phyloP scores from a whole-genome alignment of 1,139 yeast genomes.

The Hanseniaspora uvarum region DNA sequence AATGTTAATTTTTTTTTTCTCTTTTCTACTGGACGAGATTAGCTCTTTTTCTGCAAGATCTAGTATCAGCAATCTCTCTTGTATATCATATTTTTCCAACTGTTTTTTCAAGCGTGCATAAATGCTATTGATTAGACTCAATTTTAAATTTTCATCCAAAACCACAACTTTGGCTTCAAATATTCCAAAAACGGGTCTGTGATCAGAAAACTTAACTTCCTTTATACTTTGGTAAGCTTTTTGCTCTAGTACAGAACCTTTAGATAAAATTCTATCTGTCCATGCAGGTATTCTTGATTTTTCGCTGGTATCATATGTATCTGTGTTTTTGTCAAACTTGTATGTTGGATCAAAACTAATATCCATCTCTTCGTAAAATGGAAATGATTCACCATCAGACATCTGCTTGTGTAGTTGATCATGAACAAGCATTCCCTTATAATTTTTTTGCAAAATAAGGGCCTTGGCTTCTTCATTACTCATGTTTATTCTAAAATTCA shows the following conservation, averaged over 20 bases:
- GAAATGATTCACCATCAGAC: conserved; percentile 76
- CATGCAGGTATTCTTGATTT: conserved; percentile 91
- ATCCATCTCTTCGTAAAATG: conserved; percentile 71
- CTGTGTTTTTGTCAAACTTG: conserved; percentile 84
- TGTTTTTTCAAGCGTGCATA: conserved; percentile 35
- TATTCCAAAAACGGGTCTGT: conserved; percentile 79
- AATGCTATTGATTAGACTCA: conserved; percentile 47
- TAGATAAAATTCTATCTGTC: conserved; percentile 73
- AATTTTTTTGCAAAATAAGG: conserved; percentile 41
- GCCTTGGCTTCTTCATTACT: conserved; percentile 66
- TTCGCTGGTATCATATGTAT: conserved; percentile 75
- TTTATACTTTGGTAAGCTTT: conserved; percentile 53
- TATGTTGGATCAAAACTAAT: conserved; percentile 81
- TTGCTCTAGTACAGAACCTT: conserved; percentile 54
- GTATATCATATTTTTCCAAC: conserved; percentile 24
- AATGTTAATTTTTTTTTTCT: conserved; percentile 19
- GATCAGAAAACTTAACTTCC: conserved; percentile 70
- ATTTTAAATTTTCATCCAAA: conserved; percentile 55
- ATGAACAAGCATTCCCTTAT: conserved; percentile 44
- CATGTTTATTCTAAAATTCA: conserved; percentile 72
- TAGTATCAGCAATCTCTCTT: conserved; percentile 36
- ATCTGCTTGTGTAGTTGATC: conserved; percentile 83
- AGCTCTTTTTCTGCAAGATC: conserved; percentile 20
- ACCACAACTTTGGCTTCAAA: conserved; percentile 60
- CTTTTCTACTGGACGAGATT: conserved; percentile 23